phyloP scores from a whole-genome alignment of 2,329 filamentous ascomycete genomes.

The Diplodia sapinea region DNA sequence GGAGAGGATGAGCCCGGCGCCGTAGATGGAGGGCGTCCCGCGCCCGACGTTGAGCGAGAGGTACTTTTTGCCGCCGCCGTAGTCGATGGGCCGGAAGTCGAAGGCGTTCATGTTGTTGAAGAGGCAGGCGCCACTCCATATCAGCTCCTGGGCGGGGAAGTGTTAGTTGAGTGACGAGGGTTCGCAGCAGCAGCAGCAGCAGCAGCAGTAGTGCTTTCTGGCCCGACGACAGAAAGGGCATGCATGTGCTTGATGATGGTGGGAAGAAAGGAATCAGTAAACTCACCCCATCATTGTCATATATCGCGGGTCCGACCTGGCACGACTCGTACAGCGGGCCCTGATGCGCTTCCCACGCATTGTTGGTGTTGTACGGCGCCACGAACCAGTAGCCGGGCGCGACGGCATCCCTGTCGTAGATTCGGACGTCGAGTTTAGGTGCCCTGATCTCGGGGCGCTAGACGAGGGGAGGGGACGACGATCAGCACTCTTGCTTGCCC shows the following conservation, averaged over 20 bases:
- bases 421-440: conserved; percentile 29
- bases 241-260: too few species aligned
- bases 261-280: conserved; percentile 33
- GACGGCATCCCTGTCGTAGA: conserved; percentile 28
- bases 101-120: conserved; percentile 51
- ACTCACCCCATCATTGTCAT: conserved; percentile 49
- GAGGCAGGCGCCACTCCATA: conserved; percentile 58
- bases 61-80: conserved; percentile 56
- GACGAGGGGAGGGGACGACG: not conserved
- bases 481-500: conserved; percentile 8
- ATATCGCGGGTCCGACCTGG: conserved; percentile 40
- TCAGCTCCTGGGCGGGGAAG: conserved; percentile 46
- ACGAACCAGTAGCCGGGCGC: conserved; percentile 56
- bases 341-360: conserved; percentile 21
- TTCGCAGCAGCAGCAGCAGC: too few species aligned
- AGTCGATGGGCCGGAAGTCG: conserved; percentile 55
- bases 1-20: conserved; percentile 60
- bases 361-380: conserved; percentile 49
- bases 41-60: conserved; percentile 54
- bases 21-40: conserved; percentile 58
- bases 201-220: too few species aligned
- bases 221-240: too few species aligned
- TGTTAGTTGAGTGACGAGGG: too few species aligned
- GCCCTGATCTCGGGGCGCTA: conserved; percentile 30
- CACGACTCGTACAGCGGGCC: conserved; percentile 24